These are phyloP conservation scores for Suhomyces bribrorum DNA, from an alignment of 1,139 yeast genomes.

Conservation along the genomic window DNA sequence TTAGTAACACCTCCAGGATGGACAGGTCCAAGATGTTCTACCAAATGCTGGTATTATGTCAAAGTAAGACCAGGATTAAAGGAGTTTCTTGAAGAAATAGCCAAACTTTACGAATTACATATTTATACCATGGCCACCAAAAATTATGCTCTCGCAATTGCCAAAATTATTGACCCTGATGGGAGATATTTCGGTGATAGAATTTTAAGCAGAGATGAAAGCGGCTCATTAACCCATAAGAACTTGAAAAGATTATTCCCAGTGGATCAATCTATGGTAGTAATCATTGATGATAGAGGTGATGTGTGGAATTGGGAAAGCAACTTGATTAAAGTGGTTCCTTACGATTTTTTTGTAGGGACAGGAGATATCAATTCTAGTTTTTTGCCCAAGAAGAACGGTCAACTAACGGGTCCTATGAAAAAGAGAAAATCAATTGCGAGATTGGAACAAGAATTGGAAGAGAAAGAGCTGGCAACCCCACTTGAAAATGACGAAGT, in stretches of 20 bases:
- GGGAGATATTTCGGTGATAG: slow-evolving; percentile 88
- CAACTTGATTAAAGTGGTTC: slow-evolving; percentile 86
- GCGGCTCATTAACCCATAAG: slow-evolving; percentile 89
- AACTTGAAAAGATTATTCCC: slow-evolving; percentile 88
- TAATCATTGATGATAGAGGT: slow-evolving; percentile 94
- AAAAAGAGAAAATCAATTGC: slow-evolving; percentile 61
- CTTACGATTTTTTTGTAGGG: slow-evolving; percentile 94
- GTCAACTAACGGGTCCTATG: slow-evolving; percentile 68
- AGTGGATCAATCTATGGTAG: slow-evolving; percentile 95
- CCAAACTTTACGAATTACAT: slow-evolving; percentile 80
- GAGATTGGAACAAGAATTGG: slow-evolving; percentile 40
- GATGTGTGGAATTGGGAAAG: slow-evolving; percentile 99
- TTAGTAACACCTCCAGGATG: slow-evolving; percentile 58
- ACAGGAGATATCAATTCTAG: slow-evolving; percentile 97
- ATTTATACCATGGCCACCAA: slow-evolving; percentile 99
- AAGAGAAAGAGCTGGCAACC: slow-evolving; percentile 12
- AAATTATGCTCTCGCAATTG: slow-evolving; percentile 87
- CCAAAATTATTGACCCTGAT: slow-evolving; percentile 87
- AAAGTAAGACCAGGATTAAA: slow-evolving; percentile 86
- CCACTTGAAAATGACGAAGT: slow-evolving; percentile 13
- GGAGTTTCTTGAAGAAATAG: slow-evolving; percentile 65
- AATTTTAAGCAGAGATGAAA: slow-evolving; percentile 89
- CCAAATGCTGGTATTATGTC: slow-evolving; percentile 84
- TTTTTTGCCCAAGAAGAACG: slow-evolving; percentile 79
- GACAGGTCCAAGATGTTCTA: slow-evolving; percentile 59